phyloP scores from a whole-genome alignment of 805 yeast species.

The Novakomyces olei region DNA sequence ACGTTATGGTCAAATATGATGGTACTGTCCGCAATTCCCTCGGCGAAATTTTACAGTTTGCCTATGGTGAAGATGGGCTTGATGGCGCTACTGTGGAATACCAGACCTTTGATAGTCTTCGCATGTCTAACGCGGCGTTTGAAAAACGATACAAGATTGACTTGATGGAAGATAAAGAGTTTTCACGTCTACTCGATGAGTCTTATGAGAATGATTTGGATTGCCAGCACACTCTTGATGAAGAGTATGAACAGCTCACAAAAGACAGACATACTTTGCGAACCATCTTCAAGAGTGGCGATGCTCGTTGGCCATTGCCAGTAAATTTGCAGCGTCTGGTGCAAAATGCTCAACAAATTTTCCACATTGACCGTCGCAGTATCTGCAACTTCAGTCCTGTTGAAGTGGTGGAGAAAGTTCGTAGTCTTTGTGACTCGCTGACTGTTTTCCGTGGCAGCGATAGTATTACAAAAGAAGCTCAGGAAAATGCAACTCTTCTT shows the following conservation, averaged over 20 bases:
- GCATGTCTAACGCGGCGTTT: constrained; percentile 71
- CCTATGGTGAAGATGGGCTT: constrained; percentile 97
- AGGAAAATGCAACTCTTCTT: constrained; percentile 69
- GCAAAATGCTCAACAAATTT: constrained; percentile 92
- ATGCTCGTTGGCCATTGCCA: constrained; percentile 84
- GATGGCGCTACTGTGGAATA: constrained; percentile 97
- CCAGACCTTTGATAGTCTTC: constrained; percentile 85
- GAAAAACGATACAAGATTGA: constrained; percentile 72
- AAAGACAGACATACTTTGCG: constrained; percentile 65
- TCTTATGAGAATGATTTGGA: constrained; percentile 79
- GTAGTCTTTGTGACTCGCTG: constrained; percentile 40
- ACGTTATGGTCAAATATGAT: constrained; percentile 93
- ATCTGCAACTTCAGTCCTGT: constrained; percentile 76
- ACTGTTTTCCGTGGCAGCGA: constrained; percentile 68
- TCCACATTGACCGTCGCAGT: constrained; percentile 74
- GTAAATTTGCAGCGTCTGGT: constrained; percentile 89
- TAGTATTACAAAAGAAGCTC: constrained; percentile 57
- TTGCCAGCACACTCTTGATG: constrained; percentile 58
- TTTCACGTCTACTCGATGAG: constrained; percentile 57
- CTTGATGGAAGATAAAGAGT: constrained; percentile 40
- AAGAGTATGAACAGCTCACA: constrained; percentile 56
- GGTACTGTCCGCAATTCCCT: constrained; percentile 94
- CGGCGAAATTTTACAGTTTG: constrained; percentile 88
- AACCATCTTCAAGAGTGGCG: constrained; percentile 78
- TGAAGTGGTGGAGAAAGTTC: constrained; percentile 56